Evolutionary conservation across 208 protist genomes (phyloP), one percentile per base, ranked within the genome.

Genomic region (Acanthamoeba rhysodes): DNA sequence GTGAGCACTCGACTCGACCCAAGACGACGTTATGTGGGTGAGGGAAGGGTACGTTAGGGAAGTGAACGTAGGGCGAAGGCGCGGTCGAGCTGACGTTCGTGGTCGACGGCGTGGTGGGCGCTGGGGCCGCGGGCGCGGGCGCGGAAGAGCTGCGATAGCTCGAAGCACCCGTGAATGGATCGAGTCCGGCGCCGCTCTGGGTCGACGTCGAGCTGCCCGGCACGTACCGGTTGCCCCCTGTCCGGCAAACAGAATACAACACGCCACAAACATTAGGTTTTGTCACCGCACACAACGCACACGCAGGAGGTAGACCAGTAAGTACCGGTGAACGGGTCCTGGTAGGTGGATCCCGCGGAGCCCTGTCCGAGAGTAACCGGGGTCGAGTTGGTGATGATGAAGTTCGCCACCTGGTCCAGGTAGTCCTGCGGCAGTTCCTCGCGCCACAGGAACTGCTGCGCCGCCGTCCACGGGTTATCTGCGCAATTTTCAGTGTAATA

Each of bases 371-470:
- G 76, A 66, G 32, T 90, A 22, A 66, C 57, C 32, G 90, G 95
- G 7, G 74, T 57, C 34, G 96, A 82, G 68, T 98, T 98, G 37
- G 94, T 80, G 27, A 97, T 95, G 27, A 99, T 98, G 95, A 99
- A 99, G 64, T 98, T 97, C 41, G 98, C 97, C 48, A 99, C 98
- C 72, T 99, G 96, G 50, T 99, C 98, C 37, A 99, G 95, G 59
- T 98, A 98, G 45, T 98, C 94, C 95, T 98, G 97, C 18, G 96
- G 95, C 1, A 99, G 96, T 18, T 98, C 96, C 64, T 97, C 96
- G n/a, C 96, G 74, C 10, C 55, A 50, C 88, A 97, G 37, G 98
- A 99, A 99, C 48, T 97, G 84, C 96, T 99, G 97, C 18, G 99
- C 98, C 2, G 98, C 97, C 41, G 98, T 96, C 66, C 98, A 98